phyloP scores from a whole-genome alignment of 2,329 filamentous ascomycete species.

The Alternaria conjuncta region DNA sequence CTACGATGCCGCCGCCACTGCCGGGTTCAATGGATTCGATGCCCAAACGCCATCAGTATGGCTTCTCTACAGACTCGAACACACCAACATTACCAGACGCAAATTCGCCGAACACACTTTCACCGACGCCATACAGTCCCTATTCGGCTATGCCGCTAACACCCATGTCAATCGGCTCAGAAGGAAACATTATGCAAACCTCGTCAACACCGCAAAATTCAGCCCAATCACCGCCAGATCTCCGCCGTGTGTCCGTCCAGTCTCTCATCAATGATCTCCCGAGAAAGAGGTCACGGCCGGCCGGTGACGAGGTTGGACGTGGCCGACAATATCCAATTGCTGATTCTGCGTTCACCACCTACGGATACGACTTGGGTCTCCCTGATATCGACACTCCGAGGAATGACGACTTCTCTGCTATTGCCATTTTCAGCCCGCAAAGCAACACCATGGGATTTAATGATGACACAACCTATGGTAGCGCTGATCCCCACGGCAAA shows the following conservation, averaged over 20 bases:
- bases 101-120: conserved; percentile 48
- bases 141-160: conserved; percentile 54
- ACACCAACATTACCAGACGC: conserved; percentile 35
- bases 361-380: conserved; percentile 74
- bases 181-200: conserved; percentile 34
- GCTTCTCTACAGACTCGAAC: conserved; percentile 34
- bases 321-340: conserved; percentile 39
- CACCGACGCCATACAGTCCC: conserved; percentile 51
- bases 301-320: conserved; percentile 53
- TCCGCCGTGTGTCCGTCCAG: conserved; percentile 66
- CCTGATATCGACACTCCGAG: conserved; percentile 72
- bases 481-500: conserved; percentile 48
- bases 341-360: conserved; percentile 55
- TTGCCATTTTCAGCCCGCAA: conserved; percentile 54
- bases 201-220: conserved; percentile 28
- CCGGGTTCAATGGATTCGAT: conserved; percentile 20
- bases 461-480: conserved; percentile 46
- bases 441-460: conserved; percentile 36
- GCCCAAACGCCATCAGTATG: conserved; percentile 33
- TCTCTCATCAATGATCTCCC: conserved; percentile 59
- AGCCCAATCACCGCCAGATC: conserved; percentile 49
- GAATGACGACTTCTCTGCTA: conserved; percentile 74
- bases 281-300: conserved; percentile 17
- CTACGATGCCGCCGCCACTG: conserved; percentile 39
- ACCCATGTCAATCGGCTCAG: conserved; percentile 48